A percentile compares a stretch with the other conserved stretches of the same genome.
phyloP scores from a whole-genome alignment of 495 filamentous ascomycete species.

The Hypoxylon fuscum region DNA sequence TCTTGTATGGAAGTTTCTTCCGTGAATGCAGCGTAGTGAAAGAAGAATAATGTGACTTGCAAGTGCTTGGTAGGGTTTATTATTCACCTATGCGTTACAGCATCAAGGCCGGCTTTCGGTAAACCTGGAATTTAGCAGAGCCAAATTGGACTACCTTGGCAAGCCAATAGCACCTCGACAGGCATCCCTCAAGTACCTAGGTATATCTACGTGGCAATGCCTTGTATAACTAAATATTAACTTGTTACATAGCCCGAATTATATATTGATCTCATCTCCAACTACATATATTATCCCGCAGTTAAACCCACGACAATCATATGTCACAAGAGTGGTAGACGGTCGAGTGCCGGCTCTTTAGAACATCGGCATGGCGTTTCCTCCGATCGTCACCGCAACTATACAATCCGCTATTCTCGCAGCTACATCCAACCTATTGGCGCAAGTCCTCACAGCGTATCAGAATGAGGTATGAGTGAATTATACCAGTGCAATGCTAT shows the following conservation, averaged over 20 bases:
- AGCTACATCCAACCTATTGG: slow-evolving; percentile 80
- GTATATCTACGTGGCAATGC: slow-evolving; percentile 5
- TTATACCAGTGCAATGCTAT: not conserved
- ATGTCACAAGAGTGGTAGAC: too few species aligned
- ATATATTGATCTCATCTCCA: not conserved
- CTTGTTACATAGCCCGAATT: not conserved
- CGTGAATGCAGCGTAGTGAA: too few species aligned
- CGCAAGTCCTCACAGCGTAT: slow-evolving; percentile 78
- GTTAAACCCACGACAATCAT: not conserved
- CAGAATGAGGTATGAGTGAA: slow-evolving; percentile 63
- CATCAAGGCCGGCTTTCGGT: not conserved
- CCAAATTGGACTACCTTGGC: not conserved
- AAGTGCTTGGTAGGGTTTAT: too few species aligned
- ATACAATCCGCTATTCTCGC: slow-evolving; percentile 76
- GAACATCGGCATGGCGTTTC: slow-evolving; percentile 44
- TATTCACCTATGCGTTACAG: too few species aligned
- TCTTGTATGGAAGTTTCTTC: too few species aligned
- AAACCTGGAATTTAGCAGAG: too few species aligned
- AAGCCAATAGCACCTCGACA: slow-evolving; percentile 7
- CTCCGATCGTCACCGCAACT: slow-evolving; percentile 71
- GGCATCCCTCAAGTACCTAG: not conserved
- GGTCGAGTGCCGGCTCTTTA: too few species aligned
- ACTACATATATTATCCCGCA: not conserved
- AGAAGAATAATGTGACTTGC: too few species aligned
- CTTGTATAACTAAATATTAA: not conserved